These are phyloP conservation scores for Stemphylium beticola DNA, from an alignment of 2,329 filamentous ascomycete genomes.

Conservation along the genomic window DNA sequence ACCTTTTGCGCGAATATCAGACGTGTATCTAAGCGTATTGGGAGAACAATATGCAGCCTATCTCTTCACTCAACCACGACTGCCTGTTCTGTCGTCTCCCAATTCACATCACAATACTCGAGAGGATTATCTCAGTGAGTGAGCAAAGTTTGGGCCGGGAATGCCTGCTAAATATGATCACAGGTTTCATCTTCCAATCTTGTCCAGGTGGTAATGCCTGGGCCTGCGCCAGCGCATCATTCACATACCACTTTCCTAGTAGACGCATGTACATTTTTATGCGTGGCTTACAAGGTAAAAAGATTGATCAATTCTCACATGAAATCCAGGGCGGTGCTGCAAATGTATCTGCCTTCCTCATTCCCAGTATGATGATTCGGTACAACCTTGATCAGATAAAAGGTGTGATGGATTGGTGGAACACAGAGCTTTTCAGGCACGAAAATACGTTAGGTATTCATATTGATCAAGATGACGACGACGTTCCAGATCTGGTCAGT, in stretches of 20 bases:
- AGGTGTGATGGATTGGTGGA: slow-evolving; percentile 1
- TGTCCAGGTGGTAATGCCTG: background rate
- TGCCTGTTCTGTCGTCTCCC: background rate
- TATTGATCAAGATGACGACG: slow-evolving; percentile 9
- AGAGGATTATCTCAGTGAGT: background rate
- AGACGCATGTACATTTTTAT: slow-evolving; percentile 26
- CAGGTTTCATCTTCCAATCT: slow-evolving; percentile 11
- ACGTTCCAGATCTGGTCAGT: background rate
- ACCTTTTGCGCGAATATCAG: background rate
- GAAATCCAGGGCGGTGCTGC: background rate
- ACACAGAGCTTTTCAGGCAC: slow-evolving; percentile 13
- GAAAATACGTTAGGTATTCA: slow-evolving; percentile 14
- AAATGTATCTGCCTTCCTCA: slow-evolving; percentile 7
- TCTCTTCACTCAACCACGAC: background rate
- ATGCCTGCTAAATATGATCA: background rate
- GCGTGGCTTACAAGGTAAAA: slow-evolving; percentile 9
- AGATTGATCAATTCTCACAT: background rate
- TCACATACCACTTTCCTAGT: slow-evolving; percentile 26
- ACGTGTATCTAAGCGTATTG: background rate
- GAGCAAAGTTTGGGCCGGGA: background rate
- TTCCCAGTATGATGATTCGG: slow-evolving; percentile 18
- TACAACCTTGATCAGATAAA: slow-evolving; percentile 7
- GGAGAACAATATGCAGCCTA: background rate
- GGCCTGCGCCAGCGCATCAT: slow-evolving; percentile 15
- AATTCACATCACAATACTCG: background rate